Base-by-base conservation (phyloP, 2,329 filamentous ascomycete genomes). In the Penicillium sp. region DNA sequence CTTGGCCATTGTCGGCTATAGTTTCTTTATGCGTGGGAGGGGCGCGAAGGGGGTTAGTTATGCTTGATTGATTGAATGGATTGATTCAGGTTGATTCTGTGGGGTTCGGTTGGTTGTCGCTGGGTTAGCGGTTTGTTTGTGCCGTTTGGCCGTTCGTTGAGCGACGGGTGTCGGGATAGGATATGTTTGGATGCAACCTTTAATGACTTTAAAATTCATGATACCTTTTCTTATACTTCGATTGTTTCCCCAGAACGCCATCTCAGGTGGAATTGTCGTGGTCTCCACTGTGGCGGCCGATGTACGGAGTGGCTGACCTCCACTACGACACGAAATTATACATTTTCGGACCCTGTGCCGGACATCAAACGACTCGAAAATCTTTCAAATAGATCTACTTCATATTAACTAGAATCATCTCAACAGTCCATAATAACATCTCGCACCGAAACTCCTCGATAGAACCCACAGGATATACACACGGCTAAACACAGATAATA, bases 1-100 rank as follows among this genome's bases (percentile, higher is more conserved):
- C 30, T 6, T 66, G 7, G 66, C 26, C 21, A 62, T 56, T 6
- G 41, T 64, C 2, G 56, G 9, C 26, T 64, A 44, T 26, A 50
- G 51, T 5, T 57, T 64, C 17, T 35, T 58, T 29, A 17, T 3
- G n/a, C 46, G 60, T 15, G 31, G 38, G 5, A 23, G 45, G 45
- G 23, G 21, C n/a, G 48, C 13, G 26, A 41, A 44, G 44, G 29
- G 46, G 2, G 48, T 47, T 7, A 53, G 31, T 35, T 61, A 61
- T 56, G 59, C 53, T 61, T 61, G 53, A 56, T 26, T 26, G 26
- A 26, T 26, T 26, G 26, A 26, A 3, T 26, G 23, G 23, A 26
- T 26, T 26, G 3, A 26, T 26, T 26, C 23, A 26, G 23, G 23
- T 26, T 26, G 26, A 26, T 26, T 26, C 26, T 26, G 26, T 26